Percentiles rank a stretch among this genome's conserved stretches.
Evolutionary conservation across 345 rosid genomes (phyloP).

Genomic region (Noccaea caerulescens): DNA sequence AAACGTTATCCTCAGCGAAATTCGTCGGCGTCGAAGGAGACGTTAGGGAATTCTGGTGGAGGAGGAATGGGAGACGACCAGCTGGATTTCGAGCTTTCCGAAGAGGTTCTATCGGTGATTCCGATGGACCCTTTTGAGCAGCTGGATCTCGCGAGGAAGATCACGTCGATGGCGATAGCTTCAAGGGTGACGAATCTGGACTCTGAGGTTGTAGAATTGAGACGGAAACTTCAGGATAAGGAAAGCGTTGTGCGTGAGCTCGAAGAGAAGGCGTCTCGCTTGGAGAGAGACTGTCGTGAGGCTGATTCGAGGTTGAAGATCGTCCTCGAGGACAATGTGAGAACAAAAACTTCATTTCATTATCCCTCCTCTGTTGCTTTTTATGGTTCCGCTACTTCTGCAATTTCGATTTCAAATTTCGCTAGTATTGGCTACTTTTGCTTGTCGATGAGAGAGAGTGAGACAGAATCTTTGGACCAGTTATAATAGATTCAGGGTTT

Average conservation of each 20-base stretch:
- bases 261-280: slow-evolving; percentile 57
- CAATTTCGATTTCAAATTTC: background rate
- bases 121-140: slow-evolving; percentile 93
- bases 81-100: slow-evolving; percentile 67
- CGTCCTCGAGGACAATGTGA: slow-evolving; percentile 72
- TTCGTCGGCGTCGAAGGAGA: slow-evolving; percentile 1
- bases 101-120: slow-evolving; percentile 78
- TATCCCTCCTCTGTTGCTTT: background rate
- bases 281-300: slow-evolving; percentile 62
- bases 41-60: slow-evolving; percentile 27
- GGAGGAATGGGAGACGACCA: slow-evolving; percentile 49
- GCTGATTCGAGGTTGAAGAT: slow-evolving; percentile 67
- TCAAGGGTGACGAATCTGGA: slow-evolving; percentile 88
- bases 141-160: slow-evolving; percentile 97
- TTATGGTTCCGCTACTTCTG: background rate
- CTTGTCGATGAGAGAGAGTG: background rate
- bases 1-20: slow-evolving; percentile 4
- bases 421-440: background rate
- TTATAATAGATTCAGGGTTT: background rate
- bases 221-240: slow-evolving; percentile 63
- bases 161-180: slow-evolving; percentile 93
- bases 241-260: slow-evolving; percentile 66
- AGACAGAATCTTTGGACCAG: background rate
- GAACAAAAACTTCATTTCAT: background rate
- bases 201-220: slow-evolving; percentile 62